Base-by-base conservation (phyloP, 495 filamentous ascomycete genomes). In the Elaphomyces granulatus region DNA sequence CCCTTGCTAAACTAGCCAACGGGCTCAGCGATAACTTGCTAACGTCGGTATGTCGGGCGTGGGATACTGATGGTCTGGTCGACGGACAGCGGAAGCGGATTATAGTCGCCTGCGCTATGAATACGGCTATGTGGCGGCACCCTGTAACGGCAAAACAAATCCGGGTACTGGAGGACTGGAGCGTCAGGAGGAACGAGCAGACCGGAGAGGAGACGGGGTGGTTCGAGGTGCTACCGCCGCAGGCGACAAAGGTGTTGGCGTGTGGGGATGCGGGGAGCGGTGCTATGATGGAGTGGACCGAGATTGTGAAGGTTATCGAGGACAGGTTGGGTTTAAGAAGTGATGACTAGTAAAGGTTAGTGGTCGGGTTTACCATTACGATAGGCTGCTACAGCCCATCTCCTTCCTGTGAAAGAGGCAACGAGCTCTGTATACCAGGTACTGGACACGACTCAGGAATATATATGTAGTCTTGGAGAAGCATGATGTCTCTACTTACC, bases 91-190 rank as follows among this genome's bases (percentile, higher is more conserved):
- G n/a, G n/a, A n/a, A n/a, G 44, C 52, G 56, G 20, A 79, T 83
- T 36, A 31, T 80, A 2, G 78, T 83, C 0, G 80, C 70, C n/a
- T 79, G 71, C 30, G 67, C 74, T 4, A 80, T 83, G 79, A 84
- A 83, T 59, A 80, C 76, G 8, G 72, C n/a, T n/a, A n/a, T n/a
- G n/a, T n/a, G 77, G 77, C 59, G 63, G 35, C 78, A 86, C 50
- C 83, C 82, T 17, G 54, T 87, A 28, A 85, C 81, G 1, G 61
- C 50, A 17, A 63, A 68, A 43, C 80, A 85, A 36, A 56, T 87
- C 9, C 45, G 52, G 10, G 55, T 75, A 1, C 56, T 86, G 36
- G 67, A 73, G 9, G 76, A 80, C 31, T n/a, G n/a, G n/a, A n/a
- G n/a, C n/a, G n/a, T n/a, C n/a, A n/a, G 81, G 77, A 78, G 68